Percentiles rank a stretch among this genome's conserved stretches.
These are phyloP conservation scores for Mallotus repandus DNA, from an alignment of 441 rosid species.

Conservation along the genomic window DNA sequence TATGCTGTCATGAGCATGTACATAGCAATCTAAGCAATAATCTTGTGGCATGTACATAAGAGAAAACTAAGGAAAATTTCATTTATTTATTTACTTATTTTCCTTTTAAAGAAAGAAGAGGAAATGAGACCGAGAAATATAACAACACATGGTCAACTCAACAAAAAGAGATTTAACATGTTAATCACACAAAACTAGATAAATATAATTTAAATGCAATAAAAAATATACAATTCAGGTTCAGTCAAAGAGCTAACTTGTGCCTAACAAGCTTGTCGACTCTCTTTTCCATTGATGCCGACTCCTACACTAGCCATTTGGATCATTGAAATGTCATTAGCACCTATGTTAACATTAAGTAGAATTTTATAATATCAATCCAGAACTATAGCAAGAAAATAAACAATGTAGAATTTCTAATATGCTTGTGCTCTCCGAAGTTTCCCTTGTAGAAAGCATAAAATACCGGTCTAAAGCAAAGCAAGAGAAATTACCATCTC, in stretches of 20 bases:
- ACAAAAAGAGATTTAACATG: background rate
- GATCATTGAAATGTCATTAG: conserved; percentile 99
- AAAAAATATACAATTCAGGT: background rate
- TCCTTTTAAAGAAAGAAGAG: background rate
- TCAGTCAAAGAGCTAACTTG: background rate
- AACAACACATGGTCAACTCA: background rate
- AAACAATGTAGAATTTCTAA: background rate
- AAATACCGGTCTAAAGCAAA: conserved; percentile 7
- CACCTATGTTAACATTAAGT: conserved; percentile 57
- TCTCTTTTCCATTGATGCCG: conserved; percentile 88
- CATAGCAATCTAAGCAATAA: background rate
- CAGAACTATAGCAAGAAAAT: conserved; percentile 22
- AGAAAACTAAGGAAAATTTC: background rate
- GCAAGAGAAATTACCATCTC: conserved; percentile 70
- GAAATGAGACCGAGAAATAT: too few species aligned
- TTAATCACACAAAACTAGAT: background rate
- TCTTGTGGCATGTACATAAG: background rate
- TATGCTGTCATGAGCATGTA: too few species aligned
- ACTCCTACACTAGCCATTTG: conserved; percentile 99
- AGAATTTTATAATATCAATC: conserved; percentile 22
- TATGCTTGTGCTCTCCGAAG: background rate
- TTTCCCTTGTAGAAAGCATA: conserved; percentile 17
- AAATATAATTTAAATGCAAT: background rate
- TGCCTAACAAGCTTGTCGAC: background rate
- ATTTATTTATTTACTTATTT: background rate